Base-by-base conservation (phyloP, 352 stramenopile genomes). In the Globisporangium recalcitrans region DNA sequence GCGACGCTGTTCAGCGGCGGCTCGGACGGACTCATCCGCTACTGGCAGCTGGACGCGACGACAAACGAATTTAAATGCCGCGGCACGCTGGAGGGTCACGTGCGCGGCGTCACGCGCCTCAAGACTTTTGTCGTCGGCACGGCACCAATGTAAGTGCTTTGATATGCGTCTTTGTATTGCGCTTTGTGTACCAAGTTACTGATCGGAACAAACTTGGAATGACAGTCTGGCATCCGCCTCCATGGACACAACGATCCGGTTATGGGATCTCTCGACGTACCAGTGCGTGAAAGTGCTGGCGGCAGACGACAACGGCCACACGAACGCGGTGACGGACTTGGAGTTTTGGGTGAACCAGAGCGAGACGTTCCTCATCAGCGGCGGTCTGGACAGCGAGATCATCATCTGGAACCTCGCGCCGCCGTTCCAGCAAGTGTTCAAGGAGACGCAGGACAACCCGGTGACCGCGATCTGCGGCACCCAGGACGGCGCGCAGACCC, bases 341-440 rank as follows among this genome's bases (percentile, higher is more conserved):
- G 85, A 94, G 58, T 87, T 95, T 55, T 95, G 84, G 86, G 82
- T 92, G 42, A 94, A 91, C 69, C 72, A 84, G 31, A 79, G 71
- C 62, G 86, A 95, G 71, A 87, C 80, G n/a, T 95, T 90, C 67
- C 80, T 95, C 36, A 93, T 95, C 55, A 93, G 83, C 46, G 82
- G 80, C 54, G 84, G 82, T 29, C 62, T 93, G 52, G 86, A 95
- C 56, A 74, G 69, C n/a, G 79, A 93, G 65, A 82, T 95, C 61
- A 91, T 91, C 34, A 82, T 95, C 32, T 95, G 86, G 86, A 77
- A 80, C 49, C 78, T 95, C 54, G 72, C 77, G 21, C 82, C 79
- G 22, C 82, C 84, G 14, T 93, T 94, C 67, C 65, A 79, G 67
- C 82, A 91, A 65, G 67, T 93, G 31, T 95, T 91, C 67, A 87